These are phyloP conservation scores for Torrubiellomyces zombiae DNA, from an alignment of 2,329 filamentous ascomycete genomes.

Conservation along the genomic window DNA sequence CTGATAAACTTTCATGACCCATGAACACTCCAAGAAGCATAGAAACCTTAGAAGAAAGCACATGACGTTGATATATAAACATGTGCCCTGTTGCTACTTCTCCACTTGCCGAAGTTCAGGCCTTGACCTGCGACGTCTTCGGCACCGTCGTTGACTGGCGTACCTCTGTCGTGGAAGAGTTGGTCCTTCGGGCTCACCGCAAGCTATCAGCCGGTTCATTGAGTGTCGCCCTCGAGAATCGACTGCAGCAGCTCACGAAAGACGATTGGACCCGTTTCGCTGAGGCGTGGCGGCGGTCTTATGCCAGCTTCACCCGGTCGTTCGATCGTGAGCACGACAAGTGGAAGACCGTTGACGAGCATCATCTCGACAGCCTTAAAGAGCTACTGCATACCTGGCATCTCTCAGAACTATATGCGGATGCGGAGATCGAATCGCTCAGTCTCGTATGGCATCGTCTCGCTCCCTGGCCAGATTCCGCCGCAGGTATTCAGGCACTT, in stretches of 20 bases:
- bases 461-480: constrained; percentile 50
- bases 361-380: constrained; percentile 47
- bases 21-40: too few relatives aligned
- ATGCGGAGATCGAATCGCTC: constrained; percentile 45
- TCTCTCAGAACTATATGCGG: constrained; percentile 41
- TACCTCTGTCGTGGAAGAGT: constrained; percentile 41
- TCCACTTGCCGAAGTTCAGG: constrained; percentile 26
- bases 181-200: constrained; percentile 31
- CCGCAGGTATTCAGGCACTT: constrained; percentile 36
- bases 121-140: constrained; percentile 60
- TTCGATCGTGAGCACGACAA: constrained; percentile 29
- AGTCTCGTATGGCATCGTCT: constrained; percentile 58
- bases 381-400: constrained; percentile 38
- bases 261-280: constrained; percentile 49
- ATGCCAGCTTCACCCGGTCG: constrained; percentile 39
- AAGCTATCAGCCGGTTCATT: constrained; percentile 33
- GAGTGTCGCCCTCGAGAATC: constrained; percentile 26
- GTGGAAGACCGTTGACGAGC: constrained; percentile 58
- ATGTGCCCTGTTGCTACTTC: constrained; percentile 13
- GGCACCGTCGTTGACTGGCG: constrained; percentile 74
- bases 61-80: too few relatives aligned
- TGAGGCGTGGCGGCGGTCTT: constrained; percentile 52
- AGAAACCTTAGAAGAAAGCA: too few relatives aligned
- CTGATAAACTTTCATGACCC: too few relatives aligned
- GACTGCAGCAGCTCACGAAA: constrained; percentile 31